These are phyloP conservation scores for Corymbia citriodora DNA, from an alignment of 441 rosid genomes.

Conservation along the genomic window DNA sequence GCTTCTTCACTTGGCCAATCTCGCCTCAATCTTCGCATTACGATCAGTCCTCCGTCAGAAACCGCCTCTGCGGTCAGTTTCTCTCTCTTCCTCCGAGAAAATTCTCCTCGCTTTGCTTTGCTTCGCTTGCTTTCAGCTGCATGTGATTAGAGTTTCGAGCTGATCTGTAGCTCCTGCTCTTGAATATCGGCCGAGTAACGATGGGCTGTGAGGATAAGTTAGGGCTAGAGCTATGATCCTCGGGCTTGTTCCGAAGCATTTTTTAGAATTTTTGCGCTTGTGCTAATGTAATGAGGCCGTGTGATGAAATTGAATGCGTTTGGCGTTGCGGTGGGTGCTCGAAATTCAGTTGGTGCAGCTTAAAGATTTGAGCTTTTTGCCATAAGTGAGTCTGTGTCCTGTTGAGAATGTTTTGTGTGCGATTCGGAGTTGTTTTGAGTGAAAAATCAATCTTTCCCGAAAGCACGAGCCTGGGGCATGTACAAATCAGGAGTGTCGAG, in stretches of 20 bases:
- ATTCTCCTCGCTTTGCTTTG: background rate
- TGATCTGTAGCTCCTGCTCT: background rate
- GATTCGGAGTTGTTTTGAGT: background rate
- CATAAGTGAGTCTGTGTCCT: background rate
- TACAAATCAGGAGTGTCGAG: background rate
- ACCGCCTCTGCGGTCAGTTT: conserved; percentile 30
- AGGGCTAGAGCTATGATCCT: background rate
- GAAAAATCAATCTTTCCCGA: background rate
- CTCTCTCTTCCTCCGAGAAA: background rate
- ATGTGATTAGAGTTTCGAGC: background rate
- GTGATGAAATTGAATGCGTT: background rate
- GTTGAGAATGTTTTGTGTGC: background rate
- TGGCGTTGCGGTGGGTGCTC: background rate
- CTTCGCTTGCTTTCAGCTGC: background rate
- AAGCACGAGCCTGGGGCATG: background rate
- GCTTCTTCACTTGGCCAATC: conserved; percentile 30
- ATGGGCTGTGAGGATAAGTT: background rate
- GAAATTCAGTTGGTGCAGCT: background rate
- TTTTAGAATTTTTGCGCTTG: background rate
- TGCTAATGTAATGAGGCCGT: background rate
- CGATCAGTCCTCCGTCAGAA: conserved; percentile 22
- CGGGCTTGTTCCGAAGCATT: background rate
- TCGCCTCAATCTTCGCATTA: conserved; percentile 24
- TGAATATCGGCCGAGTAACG: background rate
- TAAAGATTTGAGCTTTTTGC: background rate